Evolutionary conservation across 805 yeast genomes (phyloP).

Genomic region (Starmerella roubikii): DNA sequence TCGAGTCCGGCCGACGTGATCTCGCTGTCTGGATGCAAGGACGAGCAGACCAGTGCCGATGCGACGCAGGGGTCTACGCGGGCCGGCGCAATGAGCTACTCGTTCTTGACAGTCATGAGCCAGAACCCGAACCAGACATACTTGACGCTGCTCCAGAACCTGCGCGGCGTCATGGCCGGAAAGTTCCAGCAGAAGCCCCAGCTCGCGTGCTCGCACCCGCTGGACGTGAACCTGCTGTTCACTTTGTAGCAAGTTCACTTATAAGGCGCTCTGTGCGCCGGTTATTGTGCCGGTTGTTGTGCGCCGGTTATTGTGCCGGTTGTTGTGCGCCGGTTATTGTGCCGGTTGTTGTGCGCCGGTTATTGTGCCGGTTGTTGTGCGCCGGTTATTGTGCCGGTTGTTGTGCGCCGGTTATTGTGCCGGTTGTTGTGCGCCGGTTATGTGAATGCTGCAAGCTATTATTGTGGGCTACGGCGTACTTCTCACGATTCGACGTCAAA

Average conservation of each 20-base stretch:
- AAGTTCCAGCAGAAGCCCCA: conserved; percentile 78
- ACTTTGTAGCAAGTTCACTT: conserved; percentile 29
- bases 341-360: no score
- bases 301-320: no score
- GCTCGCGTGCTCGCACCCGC: conserved; percentile 67
- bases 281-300: no score
- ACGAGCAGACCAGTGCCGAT: conserved; percentile 73
- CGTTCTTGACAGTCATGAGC: conserved; percentile 52
- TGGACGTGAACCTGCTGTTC: conserved; percentile 45
- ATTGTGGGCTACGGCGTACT: no score
- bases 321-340: no score
- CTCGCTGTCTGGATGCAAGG: conserved; percentile 69
- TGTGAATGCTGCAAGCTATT: no score
- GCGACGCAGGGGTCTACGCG: conserved; percentile 55
- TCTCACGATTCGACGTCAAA: no score
- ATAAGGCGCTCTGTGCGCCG: not conserved
- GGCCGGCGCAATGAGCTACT: conserved; percentile 79
- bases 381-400: no score
- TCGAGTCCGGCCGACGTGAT: conserved; percentile 67
- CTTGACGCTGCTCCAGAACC: conserved; percentile 52
- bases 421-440: no score
- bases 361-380: no score
- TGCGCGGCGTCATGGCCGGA: conserved; percentile 46
- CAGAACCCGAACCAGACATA: conserved; percentile 55
- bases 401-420: no score